Evolutionary conservation across 169 alveolate genomes (phyloP), one percentile per base, ranked within the genome.

Genomic region (Cryptosporidium sp.): DNA sequence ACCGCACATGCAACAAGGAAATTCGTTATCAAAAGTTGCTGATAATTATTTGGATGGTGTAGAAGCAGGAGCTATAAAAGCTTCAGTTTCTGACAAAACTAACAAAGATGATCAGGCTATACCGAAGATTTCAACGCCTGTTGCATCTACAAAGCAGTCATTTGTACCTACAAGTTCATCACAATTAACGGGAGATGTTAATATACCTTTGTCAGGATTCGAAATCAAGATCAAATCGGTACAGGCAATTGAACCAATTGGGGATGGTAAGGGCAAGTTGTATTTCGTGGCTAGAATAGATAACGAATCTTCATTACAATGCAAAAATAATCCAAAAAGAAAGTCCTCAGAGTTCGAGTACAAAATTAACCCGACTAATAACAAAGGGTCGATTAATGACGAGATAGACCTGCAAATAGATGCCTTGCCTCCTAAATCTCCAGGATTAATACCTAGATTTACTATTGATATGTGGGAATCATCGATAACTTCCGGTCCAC

Each of bases 371-470:
- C 37, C 62, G 0, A 45, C 48, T 37, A 91, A 68, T 48, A 93
- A 93, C 10, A 71, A 93, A 31, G 93, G 91, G 7, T 86, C 92
- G 10, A 91, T 93, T 85, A 93, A 94, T 45, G 37, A 91, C 52
- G 91, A 94, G 85, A 86, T 59, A 39, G 59, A 65, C 31, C 70
- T 94, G 3, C 70, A 84, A 74, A 91, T 93, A 55, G 87, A 91
- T 37, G 84, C 55, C 23, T 59, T 95, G 21, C 97, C 97, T 18
- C 96, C 94, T 35, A 93, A 93, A 67, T 55, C 84, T 6, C 94
- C 97, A 33, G 94, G 94, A 50, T 84, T 86, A 45, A 62, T 95
- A 35, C 97, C 97, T 16, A 93, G 91, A 59, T 93, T 94, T 33
- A 85, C 92, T 33, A 87, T 94, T 67, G 97, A 95, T 69, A 85